Conservation (phyloP, 495 filamentous ascomycete species). For the Pseudomonodictys pantanalensis region DNA sequence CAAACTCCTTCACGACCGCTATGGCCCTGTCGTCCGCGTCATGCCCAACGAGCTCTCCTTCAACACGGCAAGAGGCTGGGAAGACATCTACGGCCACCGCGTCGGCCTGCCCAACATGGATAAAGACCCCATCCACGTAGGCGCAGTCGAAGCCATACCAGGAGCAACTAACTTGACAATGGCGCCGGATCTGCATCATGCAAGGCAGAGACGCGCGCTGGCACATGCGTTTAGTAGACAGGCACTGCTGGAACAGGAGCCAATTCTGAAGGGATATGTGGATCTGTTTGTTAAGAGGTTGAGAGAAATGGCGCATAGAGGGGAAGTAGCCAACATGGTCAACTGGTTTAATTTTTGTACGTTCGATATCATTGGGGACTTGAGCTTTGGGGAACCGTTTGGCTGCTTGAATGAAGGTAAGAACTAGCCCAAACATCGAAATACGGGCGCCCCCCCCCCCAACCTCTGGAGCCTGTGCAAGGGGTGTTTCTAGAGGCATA, state of each 20-base stretch:
- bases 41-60: slow-evolving; percentile 41
- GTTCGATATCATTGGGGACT: slow-evolving; percentile 42
- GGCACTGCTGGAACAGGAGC: slow-evolving; percentile 38
- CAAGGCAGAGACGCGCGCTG: slow-evolving; percentile 34
- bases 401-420: slow-evolving; percentile 37
- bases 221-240: slow-evolving; percentile 37
- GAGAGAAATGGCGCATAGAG: slow-evolving; percentile 23
- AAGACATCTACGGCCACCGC: slow-evolving; percentile 40
- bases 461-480: no score
- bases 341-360: slow-evolving; percentile 40
- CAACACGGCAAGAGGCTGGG: slow-evolving; percentile 34
- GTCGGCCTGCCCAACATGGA: slow-evolving; percentile 34
- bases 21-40: slow-evolving; percentile 35
- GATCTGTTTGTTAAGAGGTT: slow-evolving; percentile 35
- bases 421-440: no score
- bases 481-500: no score
- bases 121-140: slow-evolving; percentile 39
- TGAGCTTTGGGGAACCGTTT: slow-evolving; percentile 42
- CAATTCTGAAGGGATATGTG: slow-evolving; percentile 38
- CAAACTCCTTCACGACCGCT: slow-evolving; percentile 15
- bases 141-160: slow-evolving; percentile 34
- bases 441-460: no score
- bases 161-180: slow-evolving; percentile 40
- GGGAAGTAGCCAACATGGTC: slow-evolving; percentile 36
- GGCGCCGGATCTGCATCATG: slow-evolving; percentile 37